Evolutionary conservation across 257 asterid species (phyloP).

Genomic region (Verbascum thapsus): DNA sequence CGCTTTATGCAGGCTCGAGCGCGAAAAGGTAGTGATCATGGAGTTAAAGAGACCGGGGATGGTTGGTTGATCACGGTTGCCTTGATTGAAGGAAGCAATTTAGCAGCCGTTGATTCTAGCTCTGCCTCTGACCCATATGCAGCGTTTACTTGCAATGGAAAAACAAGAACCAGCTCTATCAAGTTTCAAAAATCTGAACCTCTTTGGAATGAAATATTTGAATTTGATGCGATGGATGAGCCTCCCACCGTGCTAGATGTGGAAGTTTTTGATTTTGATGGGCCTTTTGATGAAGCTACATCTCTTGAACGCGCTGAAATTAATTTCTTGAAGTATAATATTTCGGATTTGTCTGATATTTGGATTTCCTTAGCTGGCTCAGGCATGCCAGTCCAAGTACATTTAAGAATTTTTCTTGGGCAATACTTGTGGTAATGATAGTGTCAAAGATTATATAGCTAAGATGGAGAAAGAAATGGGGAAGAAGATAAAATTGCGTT

Average conservation of each 20-base stretch:
- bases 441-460: conserved; percentile 70
- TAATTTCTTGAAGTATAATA: conserved; percentile 73
- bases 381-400: conserved; percentile 97
- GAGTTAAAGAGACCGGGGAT: conserved; percentile 90
- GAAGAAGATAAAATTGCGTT: conserved; percentile 88
- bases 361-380: conserved; percentile 95
- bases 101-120: conserved; percentile 87
- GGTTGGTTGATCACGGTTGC: conserved; percentile 99
- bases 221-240: conserved; percentile 98
- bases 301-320: conserved; percentile 91
- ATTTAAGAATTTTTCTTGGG: conserved; percentile 88
- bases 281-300: conserved; percentile 90
- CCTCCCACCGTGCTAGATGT: conserved; percentile 90
- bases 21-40: conserved; percentile 93
- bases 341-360: conserved; percentile 83
- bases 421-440: conserved; percentile 72
- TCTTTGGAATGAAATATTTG: conserved; percentile 94
- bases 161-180: conserved; percentile 85
- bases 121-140: conserved; percentile 98
- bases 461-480: conserved; percentile 99
- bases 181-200: conserved; percentile 88
- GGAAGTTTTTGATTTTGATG: conserved; percentile 92
- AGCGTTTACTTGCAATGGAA: conserved; percentile 95
- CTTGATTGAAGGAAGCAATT: conserved; percentile 77
- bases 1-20: conserved; percentile 93